Conservation (phyloP, 306 rosid species). For the Medicago lupulina region DNA sequence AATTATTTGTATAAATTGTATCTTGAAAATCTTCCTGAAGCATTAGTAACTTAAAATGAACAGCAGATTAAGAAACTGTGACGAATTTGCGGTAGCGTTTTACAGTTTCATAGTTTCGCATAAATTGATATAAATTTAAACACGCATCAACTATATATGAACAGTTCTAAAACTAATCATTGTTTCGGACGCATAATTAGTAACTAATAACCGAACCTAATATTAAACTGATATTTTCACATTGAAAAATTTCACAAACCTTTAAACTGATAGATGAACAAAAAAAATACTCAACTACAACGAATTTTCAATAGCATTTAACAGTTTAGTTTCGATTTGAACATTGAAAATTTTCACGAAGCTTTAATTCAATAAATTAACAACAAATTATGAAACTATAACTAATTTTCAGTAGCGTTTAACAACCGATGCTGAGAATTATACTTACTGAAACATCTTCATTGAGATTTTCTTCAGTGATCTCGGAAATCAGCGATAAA, state of each 20-base stretch:
- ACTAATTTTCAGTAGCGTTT: no score
- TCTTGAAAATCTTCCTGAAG: no score
- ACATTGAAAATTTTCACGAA: background rate
- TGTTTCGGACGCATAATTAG: background rate
- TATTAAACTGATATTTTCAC: no score
- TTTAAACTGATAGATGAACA: background rate
- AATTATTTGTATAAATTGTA: no score
- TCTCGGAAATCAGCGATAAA: slow-evolving; percentile 35
- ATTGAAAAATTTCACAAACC: background rate
- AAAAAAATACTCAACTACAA: background rate
- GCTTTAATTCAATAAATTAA: background rate
- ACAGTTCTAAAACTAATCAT: background rate
- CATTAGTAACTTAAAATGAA: no score
- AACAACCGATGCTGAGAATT: background rate
- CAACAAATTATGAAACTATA: background rate
- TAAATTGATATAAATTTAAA: background rate
- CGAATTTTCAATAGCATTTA: background rate
- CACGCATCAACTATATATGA: background rate
- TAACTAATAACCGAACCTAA: background rate
- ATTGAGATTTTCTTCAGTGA: background rate
- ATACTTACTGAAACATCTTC: slow-evolving; percentile 38
- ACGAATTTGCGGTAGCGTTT: no score
- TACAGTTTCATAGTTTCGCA: no score
- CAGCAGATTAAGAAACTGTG: no score
- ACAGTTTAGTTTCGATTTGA: background rate